Conservation (phyloP, 2,329 filamentous ascomycete genomes). For the Ophiostoma tasmaniense region DNA sequence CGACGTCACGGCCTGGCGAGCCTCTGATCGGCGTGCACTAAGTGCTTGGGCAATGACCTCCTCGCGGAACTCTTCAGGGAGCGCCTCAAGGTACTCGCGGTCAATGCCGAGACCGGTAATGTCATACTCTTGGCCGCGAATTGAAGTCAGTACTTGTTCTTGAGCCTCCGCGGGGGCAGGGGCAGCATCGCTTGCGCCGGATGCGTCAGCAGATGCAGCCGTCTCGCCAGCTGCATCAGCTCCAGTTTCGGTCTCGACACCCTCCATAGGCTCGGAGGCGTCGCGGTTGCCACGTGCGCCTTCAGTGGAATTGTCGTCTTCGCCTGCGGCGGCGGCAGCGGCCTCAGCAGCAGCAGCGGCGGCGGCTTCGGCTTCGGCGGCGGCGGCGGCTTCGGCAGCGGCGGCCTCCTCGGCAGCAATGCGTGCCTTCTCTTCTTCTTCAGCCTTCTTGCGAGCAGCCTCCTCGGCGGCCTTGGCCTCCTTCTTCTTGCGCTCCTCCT, state of each 20-base stretch:
- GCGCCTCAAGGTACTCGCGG: slow-evolving; percentile 84
- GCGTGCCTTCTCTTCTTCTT: slow-evolving; percentile 56
- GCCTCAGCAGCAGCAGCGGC: slow-evolving; percentile 38
- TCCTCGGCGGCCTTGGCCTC: slow-evolving; percentile 66
- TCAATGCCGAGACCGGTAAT: slow-evolving; percentile 94
- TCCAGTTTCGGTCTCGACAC: slow-evolving; percentile 13
- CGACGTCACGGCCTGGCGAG: slow-evolving; percentile 53
- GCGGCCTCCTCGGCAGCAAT: slow-evolving; percentile 49
- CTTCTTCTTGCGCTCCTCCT: slow-evolving; percentile 51
- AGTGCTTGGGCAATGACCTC: slow-evolving; percentile 91
- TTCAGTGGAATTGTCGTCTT: slow-evolving; percentile 28
- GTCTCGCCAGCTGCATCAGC: background rate
- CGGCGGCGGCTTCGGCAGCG: slow-evolving; percentile 48
- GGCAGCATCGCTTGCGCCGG: background rate
- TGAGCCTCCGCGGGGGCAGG: background rate
- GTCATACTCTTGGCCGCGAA: slow-evolving; percentile 80
- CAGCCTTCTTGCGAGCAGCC: slow-evolving; percentile 51
- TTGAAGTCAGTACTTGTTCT: slow-evolving; percentile 65
- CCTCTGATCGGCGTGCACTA: slow-evolving; percentile 71
- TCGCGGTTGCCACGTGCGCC: slow-evolving; percentile 21
- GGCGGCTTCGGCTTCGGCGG: slow-evolving; percentile 48
- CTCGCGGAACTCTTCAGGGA: slow-evolving; percentile 93
- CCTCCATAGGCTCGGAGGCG: slow-evolving; percentile 51
- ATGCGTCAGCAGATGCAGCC: background rate
- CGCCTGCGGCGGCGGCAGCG: slow-evolving; percentile 25